Evolutionary conservation across 1,139 yeast species (phyloP).

Genomic region (Citeromyces hawaiiensis): DNA sequence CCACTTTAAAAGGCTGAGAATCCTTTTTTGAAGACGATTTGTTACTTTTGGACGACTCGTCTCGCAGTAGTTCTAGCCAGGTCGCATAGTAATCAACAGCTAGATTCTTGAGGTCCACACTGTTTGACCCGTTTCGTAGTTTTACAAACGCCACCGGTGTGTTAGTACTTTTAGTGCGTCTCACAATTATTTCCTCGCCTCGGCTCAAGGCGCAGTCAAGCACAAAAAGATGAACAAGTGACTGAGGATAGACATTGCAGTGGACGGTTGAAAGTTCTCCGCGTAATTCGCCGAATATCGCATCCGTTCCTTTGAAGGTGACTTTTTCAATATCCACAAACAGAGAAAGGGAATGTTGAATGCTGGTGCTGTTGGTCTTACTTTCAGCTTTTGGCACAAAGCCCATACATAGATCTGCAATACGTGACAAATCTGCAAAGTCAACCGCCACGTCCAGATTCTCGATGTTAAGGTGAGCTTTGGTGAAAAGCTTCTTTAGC

Average conservation of each 20-base stretch:
- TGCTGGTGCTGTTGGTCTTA: conserved; percentile 4
- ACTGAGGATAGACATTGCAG: conserved; percentile 20
- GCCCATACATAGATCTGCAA: conserved; percentile 5
- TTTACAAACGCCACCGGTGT: conserved; percentile 21
- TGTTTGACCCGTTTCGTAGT: conserved; percentile 15
- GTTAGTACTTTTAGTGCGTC: conserved; percentile 17
- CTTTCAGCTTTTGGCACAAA: not conserved
- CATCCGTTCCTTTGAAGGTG: not conserved
- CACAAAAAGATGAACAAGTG: conserved; percentile 17
- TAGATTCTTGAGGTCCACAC: conserved; percentile 29
- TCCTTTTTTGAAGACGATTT: not conserved
- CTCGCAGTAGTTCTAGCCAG: conserved; percentile 29
- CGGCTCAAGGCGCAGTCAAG: conserved; percentile 15
- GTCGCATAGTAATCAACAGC: conserved; percentile 37
- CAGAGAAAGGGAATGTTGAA: not conserved
- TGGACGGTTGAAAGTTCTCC: conserved; percentile 16
- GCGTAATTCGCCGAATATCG: conserved; percentile 30
- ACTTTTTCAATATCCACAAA: not conserved
- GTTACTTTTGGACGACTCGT: conserved; percentile 2
- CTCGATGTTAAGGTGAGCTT: conserved; percentile 4
- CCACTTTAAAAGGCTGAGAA: conserved; percentile 11
- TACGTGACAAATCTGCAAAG: not conserved
- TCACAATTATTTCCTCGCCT: conserved; percentile 7
- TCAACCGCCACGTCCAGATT: not conserved
- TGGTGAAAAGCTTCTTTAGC: not conserved